Evolutionary conservation across 2,329 filamentous ascomycete genomes (phyloP), one percentile per base, ranked within the genome.

Genomic region (Pseudogymnoascus sp.): DNA sequence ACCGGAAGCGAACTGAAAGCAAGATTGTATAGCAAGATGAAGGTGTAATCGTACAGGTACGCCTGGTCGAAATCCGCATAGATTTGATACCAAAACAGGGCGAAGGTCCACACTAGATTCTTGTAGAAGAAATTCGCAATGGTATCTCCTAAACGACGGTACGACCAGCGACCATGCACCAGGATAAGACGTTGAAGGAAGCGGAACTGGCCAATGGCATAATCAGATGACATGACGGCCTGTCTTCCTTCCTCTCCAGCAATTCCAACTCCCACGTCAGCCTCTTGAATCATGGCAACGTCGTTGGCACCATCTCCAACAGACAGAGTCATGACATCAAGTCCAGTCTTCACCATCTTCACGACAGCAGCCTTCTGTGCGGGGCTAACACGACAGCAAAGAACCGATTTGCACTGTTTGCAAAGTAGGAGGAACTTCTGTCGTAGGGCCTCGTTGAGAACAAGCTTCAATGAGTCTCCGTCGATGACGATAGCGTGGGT

Each of bases 61-160:
- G 93, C 93, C 76, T 93, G 92, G 78, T 99, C 95, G 75, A 96
- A 97, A 77, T 96, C 89, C 80, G 90, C 91, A 77, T 89, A 99
- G 63, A 96, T 91, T 74, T 96, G 92, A 77, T 90, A 99, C 93
- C 93, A 97, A 82, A 97, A 97, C 64, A 99, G 89, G 47, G 89
- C 85, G 73, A 97, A 93, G 0, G 91, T 95, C 95, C 95, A 99
- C 62, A 97, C 89, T 77, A 99, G 89, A 79, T 97, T 99, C 88
- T 99, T 99, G 85, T 97, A 99, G 81, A 99, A 99, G 82, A 99
- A 99, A 76, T 99, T 99, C 75, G 92, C 91, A 71, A 96, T 97
- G 57, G 88, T 90, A 79, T 99, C 95, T 31, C 89, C 91, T 74
- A 99, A 79, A 70, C 95, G 87, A 62, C 93, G 86, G 78, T 99